These are phyloP conservation scores for Prunus davidiana DNA, from an alignment of 306 rosid genomes.

Conservation along the genomic window DNA sequence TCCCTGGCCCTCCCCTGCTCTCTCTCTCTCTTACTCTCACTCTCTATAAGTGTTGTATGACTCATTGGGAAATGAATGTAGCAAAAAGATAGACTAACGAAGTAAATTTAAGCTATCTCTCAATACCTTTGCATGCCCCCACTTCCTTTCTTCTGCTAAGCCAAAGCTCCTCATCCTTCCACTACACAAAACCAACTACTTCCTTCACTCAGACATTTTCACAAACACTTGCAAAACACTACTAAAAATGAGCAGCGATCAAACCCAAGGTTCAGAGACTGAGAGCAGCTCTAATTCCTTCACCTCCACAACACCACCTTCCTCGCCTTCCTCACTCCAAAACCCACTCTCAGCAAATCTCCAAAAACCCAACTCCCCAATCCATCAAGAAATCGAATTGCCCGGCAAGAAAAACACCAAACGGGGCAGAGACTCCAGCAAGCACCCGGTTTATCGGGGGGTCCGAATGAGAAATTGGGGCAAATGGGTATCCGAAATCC, in stretches of 20 bases:
- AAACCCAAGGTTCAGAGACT: constrained; percentile 5
- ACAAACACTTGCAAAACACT: background rate
- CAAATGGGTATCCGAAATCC: constrained; percentile 97
- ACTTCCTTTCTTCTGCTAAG: background rate
- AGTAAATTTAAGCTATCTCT: background rate
- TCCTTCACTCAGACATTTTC: background rate
- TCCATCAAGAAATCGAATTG: background rate
- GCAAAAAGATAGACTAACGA: background rate
- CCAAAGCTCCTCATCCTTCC: background rate
- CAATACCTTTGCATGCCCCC: background rate
- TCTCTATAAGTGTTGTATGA: constrained; percentile 47
- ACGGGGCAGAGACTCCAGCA: constrained; percentile 53
- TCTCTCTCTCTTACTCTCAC: constrained; percentile 10
- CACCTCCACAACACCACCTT: constrained; percentile 1
- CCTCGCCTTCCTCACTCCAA: constrained; percentile 19
- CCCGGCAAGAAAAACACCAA: constrained; percentile 24
- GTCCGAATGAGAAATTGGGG: constrained; percentile 98
- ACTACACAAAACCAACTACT: background rate
- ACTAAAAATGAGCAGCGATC: background rate
- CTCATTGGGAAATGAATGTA: constrained; percentile 33
- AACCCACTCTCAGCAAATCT: background rate
- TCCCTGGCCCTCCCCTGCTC: constrained; percentile 1
- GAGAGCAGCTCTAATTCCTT: constrained; percentile 11
- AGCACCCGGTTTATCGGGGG: constrained; percentile 66
- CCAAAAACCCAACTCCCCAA: background rate